Evolutionary conservation across 2,329 filamentous ascomycete species (phyloP), one percentile per base, ranked within the genome.

Genomic region (Tolypocladium sp.): DNA sequence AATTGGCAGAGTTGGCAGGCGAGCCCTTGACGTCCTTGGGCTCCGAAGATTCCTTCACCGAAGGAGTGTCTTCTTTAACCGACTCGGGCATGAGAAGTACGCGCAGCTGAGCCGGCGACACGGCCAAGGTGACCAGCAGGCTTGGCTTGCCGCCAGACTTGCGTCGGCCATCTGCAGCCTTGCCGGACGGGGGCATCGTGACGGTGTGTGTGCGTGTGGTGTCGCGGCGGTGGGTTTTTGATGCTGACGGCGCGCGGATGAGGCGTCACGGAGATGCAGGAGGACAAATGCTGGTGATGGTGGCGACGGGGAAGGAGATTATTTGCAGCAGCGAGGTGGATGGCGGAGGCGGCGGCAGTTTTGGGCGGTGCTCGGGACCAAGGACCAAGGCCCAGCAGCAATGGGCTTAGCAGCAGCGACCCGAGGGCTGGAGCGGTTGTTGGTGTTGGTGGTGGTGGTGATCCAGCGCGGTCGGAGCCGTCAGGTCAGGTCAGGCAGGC

Each of bases 41-140:
- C 44, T 71, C 71, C 55, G 70, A 65, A 35, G 69, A 61, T 30
- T 65, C 64, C 58, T 71, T 70, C 59, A 68, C 60, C 49, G 73
- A 68, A 33, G 77, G 70, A 52, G 79, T 74, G 59, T 79, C 76
- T 59, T 79, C 73, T 62, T 79, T 75, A 61, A 73, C 61, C 49
- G 74, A 70, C 30, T 72, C 72, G 33, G 77, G 72, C 63, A 79
- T 75, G 63, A 81, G 64, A 56, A 86, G 73, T 56, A 77, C 76
- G 64, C 79, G 79, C 57, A 88, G 74, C 62, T 73, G 76, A 22
- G 76, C 69, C 49, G 83, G 72, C 27, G 79, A 67, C 55, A 86
- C 74, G 65, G 77, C 81, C 58, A 87, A 71, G 9, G 77, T 85
- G 67, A 86, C 71, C 61, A 85, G 60, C 56, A 77, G 66, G 40